Evolutionary conservation across 1,139 yeast genomes (phyloP), one percentile per base, ranked within the genome.

Genomic region (Candida sanyaensis): DNA sequence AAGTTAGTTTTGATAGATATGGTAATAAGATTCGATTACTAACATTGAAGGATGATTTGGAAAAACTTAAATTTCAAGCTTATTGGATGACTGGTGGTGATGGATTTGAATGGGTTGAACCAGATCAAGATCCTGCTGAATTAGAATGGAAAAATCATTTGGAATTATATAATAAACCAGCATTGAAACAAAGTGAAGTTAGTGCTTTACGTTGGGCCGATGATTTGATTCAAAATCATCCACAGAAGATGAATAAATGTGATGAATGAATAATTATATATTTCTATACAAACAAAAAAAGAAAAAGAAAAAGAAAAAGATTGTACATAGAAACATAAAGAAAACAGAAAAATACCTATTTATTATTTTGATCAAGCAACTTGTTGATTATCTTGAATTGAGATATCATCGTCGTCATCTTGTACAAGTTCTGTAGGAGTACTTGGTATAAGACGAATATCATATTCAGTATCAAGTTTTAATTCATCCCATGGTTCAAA

Each of bases 11-110:
- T 49, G 69, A 66, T 31, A 57, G 74, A 43, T 71, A 68, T 29
- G 80, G 80, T 1, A 58, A 73, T 31, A 73, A 71, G 51, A 64
- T 75, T 42, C 62, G 80, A 49, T 64, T 74, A 40, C 58, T 75
- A 47, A 71, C 70, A 42, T 64, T 71, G 23, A 74, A 68, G 50
- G 80, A 75, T 52, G 74, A 74, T 52, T 59, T 74, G 49, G 78
- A 80, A 48, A 88, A 84, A 50, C 63, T 82, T 43, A 74, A 78
- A 67, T 64, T 84, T 58, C 83, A 86, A 58, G 91, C 89, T 45
- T 87, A 86, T 64, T 87, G 95, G 93, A 79, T 85, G 61, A 71
- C 80, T 48, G 86, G 86, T 10, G 91, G 91, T 12, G 90, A 84
- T 52, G 86, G 87, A 11, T 86, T 84, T 59, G 86, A 81, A 52